Percentiles rank a stretch among this genome's conserved stretches.
phyloP scores from a whole-genome alignment of 2,329 filamentous ascomycete species.

The Torrubiellomyces zombiae region DNA sequence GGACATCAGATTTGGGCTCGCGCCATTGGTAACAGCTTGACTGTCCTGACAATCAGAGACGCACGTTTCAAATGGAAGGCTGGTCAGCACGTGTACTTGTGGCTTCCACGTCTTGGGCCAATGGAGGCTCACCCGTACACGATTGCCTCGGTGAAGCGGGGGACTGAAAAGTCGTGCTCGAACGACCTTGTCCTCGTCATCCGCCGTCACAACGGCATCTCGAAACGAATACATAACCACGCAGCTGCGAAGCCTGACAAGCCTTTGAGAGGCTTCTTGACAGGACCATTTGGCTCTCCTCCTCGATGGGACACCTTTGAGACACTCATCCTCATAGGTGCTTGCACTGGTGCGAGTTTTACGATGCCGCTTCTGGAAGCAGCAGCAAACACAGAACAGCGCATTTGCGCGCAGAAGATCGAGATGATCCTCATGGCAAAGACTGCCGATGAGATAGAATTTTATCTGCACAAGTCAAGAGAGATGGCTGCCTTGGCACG shows the following conservation, averaged over 20 bases:
- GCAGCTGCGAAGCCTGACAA: constrained; percentile 21
- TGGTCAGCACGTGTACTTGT: constrained; percentile 44
- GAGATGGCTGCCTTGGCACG: constrained; percentile 24
- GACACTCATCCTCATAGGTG: constrained; percentile 41
- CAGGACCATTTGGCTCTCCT: constrained; percentile 38
- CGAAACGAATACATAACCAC: constrained; percentile 30
- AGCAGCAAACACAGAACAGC: constrained; percentile 23
- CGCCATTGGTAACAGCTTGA: constrained; percentile 32
- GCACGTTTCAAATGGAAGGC: constrained; percentile 42
- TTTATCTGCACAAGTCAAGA: constrained; percentile 33
- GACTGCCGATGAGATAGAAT: constrained; percentile 35
- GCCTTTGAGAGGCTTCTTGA: constrained; percentile 25
- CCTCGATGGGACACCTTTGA: constrained; percentile 42
- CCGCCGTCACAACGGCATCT: constrained; percentile 39
- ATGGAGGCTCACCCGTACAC: constrained; percentile 45
- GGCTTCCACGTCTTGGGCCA: constrained; percentile 36
- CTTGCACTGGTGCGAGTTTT: constrained; percentile 47
- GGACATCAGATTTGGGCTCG: constrained; percentile 35
- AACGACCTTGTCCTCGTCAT: constrained; percentile 44
- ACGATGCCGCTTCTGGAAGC: constrained; percentile 42
- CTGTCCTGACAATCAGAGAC: constrained; percentile 41
- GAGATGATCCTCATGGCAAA: constrained; percentile 36
- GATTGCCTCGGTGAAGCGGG: constrained; percentile 36
- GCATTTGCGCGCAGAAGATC: constrained; percentile 33
- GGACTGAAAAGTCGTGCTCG: constrained; percentile 35